Evolutionary conservation across 2,329 filamentous ascomycete species (phyloP), one percentile per base, ranked within the genome.

Genomic region (Ophiostoma australiae): DNA sequence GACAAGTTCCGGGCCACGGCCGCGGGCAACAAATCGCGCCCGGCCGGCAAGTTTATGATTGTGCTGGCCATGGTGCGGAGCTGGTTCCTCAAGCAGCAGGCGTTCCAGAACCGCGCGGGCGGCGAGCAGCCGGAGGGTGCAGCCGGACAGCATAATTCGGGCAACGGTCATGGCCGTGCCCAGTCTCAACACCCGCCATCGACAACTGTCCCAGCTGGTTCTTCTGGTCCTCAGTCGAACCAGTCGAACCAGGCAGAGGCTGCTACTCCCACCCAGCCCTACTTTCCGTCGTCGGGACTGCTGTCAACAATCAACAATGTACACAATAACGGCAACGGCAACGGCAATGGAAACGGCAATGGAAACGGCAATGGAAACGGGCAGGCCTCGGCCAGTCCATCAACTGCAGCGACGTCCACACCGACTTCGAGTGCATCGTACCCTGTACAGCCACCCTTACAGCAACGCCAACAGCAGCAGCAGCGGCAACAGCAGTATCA

Each of bases 41-140:
- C 89, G 0, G 87, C 90, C 0, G 83, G 84, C 68, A 93, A 92
- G 78, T 93, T 93, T 73, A 82, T 90, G 2, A 83, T 91, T 72
- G 88, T 93, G 6, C 80, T 93, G 11, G 82, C 85, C 68, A 90
- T 93, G 88, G 80, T 94, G 35, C 86, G 87, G 61, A 86, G 84
- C 35, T 92, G 90, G 90, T 91, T 91, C 77, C 78, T 85, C 76
- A 82, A 87, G 69, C 80, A 81, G 72, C 73, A 71, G 15, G 35
- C 58, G 20, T 67, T 48, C 20, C 67, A 72, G 35, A 37, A 67
- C 55, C 68, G 44, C 13, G 72, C 17, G 35, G 33, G 52, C n/a
- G 52, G 44, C 17, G 44, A 58, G 52, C 52, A 63, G 52, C 52
- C n/a, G 3, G 58, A 33, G 11, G 52, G 10, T 27, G 48, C 48